Base-by-base conservation (phyloP, 2,329 filamentous ascomycete species). In the Bipolaris sorokiniana region DNA sequence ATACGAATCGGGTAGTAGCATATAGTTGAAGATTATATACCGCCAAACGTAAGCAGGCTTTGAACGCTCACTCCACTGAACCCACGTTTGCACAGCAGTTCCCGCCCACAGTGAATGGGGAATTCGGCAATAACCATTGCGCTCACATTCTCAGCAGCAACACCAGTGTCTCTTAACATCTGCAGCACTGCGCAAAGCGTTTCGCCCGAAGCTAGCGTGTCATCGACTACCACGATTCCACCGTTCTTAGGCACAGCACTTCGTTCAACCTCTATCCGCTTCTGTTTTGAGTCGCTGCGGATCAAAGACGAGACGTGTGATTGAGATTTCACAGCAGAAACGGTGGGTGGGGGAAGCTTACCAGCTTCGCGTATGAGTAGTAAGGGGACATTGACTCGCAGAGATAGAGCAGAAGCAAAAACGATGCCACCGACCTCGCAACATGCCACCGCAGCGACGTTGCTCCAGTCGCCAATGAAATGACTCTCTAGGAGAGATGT, bases 41-140 rank as follows among this genome's bases (percentile, higher is more conserved):
- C 79, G 42, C 69, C 77, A 71, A 80, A 84, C 3, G 85, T 78
- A 52, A 88, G 69, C 52, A 88, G 79, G 57, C 81, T 86, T 64
- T 83, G 81, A 61, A 88, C 65, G 31, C 61, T 66, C 18, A 83
- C 78, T 58, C 58, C 65, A 3, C 82, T 83, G 78, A 86, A 87
- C 0, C 83, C 83, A 50, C 63, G 62, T 51, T 64, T 57, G 20
- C 72, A 77, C 68, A 88, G 69, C 36, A 80, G 33, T 54, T 79
- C 71, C 42, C 84, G 78, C 2, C 84, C 85, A 60, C 78, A 73
- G 61, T 87, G 85, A 54, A 76, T 38, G 13, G 84, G 83, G 42
- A 88, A 86, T 69, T 88, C 85, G 1, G 81, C 85, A 18, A 88
- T 79, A 0, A 81, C 80, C 75, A 86, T 77, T n/a, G 85, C 68